Percentiles rank a stretch among this genome's conserved stretches.
Conservation (phyloP, 2,329 filamentous ascomycete genomes). For the Alternaria hordeiaustralica region DNA sequence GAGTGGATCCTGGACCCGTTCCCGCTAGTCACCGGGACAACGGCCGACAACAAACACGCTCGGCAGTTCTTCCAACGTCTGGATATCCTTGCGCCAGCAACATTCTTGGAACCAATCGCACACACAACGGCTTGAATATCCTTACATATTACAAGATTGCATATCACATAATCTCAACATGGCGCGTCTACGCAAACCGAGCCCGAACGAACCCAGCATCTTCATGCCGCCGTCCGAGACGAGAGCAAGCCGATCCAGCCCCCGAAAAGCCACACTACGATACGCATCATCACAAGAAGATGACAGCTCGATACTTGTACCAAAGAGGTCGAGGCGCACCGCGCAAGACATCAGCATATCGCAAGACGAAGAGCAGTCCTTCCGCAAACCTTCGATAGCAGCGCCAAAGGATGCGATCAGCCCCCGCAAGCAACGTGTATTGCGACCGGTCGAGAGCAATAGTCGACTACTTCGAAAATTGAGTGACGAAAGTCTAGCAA, state of each 20-base stretch:
- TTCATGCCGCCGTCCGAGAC: constrained; percentile 23
- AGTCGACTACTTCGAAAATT: constrained; percentile 36
- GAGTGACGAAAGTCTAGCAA: constrained; percentile 38
- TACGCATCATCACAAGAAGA: constrained; percentile 24
- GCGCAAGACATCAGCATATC: constrained; percentile 29
- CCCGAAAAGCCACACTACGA: constrained; percentile 31
- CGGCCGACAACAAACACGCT: constrained; percentile 16
- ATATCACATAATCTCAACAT: constrained; percentile 21
- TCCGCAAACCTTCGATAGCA: constrained; percentile 29
- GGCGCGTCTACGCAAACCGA: constrained; percentile 46
- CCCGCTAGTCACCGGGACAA: constrained; percentile 14
- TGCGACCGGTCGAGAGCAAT: constrained; percentile 43
- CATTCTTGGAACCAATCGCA: constrained; percentile 10
- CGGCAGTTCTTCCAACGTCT: constrained; percentile 7
- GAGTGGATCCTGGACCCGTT: background rate
- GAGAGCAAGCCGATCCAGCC: constrained; percentile 32
- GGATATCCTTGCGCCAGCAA: constrained; percentile 4
- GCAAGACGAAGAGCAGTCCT: constrained; percentile 31
- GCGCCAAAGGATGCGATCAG: constrained; percentile 16
- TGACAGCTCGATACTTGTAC: constrained; percentile 30
- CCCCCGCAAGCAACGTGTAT: constrained; percentile 41
- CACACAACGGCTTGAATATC: constrained; percentile 2
- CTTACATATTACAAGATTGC: constrained; percentile 1
- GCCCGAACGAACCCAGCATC: constrained; percentile 31
- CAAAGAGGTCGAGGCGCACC: constrained; percentile 34